phyloP scores from a whole-genome alignment of 352 stramenopile species.

The Phytophthora macrochlamydospora region DNA sequence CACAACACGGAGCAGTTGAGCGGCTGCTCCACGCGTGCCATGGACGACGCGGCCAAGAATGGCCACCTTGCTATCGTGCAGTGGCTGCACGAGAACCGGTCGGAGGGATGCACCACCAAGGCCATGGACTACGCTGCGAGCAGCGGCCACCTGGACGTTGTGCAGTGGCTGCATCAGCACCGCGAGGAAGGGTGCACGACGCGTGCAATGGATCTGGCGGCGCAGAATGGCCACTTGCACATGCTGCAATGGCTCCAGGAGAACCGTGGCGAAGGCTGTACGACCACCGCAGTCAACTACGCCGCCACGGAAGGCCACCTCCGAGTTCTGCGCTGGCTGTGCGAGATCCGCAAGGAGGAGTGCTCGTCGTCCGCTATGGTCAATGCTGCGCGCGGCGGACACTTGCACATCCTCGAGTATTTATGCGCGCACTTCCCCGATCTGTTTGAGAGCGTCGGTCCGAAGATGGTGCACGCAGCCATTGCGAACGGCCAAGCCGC shows the following conservation, averaged over 20 bases:
- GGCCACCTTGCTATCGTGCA: slow-evolving; percentile 52
- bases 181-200: slow-evolving; percentile 52
- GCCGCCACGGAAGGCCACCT: slow-evolving; percentile 58
- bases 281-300: slow-evolving; percentile 65
- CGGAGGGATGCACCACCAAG: slow-evolving; percentile 64
- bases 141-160: slow-evolving; percentile 54
- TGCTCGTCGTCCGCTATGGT: slow-evolving; percentile 59
- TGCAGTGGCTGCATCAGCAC: slow-evolving; percentile 65
- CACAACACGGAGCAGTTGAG: slow-evolving; percentile 49
- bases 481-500: slow-evolving; percentile 62
- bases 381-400: slow-evolving; percentile 58
- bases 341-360: slow-evolving; percentile 51
- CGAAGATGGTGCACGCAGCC: slow-evolving; percentile 69
- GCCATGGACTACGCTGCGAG: slow-evolving; percentile 69
- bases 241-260: slow-evolving; percentile 75
- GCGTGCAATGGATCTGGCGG: slow-evolving; percentile 69
- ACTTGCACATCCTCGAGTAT: slow-evolving; percentile 67
- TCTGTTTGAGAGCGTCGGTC: slow-evolving; percentile 53
- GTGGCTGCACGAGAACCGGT: slow-evolving; percentile 64
- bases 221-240: slow-evolving; percentile 61
- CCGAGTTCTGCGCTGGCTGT: slow-evolving; percentile 65
- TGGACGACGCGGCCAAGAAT: slow-evolving; percentile 69
- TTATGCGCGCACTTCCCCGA: slow-evolving; percentile 45
- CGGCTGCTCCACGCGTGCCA: slow-evolving; percentile 58
- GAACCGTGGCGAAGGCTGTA: slow-evolving; percentile 73